Conservation (phyloP, 1,139 yeast genomes). For the Diutina mesorugosa region DNA sequence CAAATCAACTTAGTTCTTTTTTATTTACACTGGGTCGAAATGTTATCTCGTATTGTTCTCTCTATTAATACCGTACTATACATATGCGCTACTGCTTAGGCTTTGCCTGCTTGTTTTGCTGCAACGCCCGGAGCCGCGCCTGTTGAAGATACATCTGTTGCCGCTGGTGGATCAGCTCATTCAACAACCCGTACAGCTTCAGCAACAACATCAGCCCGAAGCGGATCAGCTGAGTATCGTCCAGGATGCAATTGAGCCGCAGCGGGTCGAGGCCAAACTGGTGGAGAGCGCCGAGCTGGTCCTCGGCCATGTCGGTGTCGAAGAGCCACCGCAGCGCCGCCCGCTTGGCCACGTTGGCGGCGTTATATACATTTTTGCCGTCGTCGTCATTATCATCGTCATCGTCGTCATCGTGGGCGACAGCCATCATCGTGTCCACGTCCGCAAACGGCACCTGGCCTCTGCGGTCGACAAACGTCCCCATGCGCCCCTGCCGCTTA, state of each 20-base stretch:
- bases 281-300: slow-evolving; percentile 31
- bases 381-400: slow-evolving; percentile 9
- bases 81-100: not conserved
- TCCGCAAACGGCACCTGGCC: slow-evolving; percentile 23
- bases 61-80: not conserved
- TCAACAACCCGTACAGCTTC: slow-evolving; percentile 64
- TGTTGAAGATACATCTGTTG: slow-evolving; percentile 26
- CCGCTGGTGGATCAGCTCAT: slow-evolving; percentile 37
- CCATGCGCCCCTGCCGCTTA: slow-evolving; percentile 62
- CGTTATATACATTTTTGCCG: slow-evolving; percentile 34
- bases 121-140: slow-evolving; percentile 13
- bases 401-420: slow-evolving; percentile 18
- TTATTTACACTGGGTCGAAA: no score
- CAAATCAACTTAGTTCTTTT: no score
- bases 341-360: slow-evolving; percentile 40
- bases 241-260: slow-evolving; percentile 66
- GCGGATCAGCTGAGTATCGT: slow-evolving; percentile 78
- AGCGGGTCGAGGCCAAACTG: slow-evolving; percentile 58
- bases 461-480: slow-evolving; percentile 62
- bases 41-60: no score
- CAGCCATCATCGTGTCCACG: slow-evolving; percentile 17
- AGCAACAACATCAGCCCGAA: slow-evolving; percentile 86
- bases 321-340: slow-evolving; percentile 64
- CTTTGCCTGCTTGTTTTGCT: slow-evolving; percentile 4
- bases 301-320: slow-evolving; percentile 49